phyloP scores from a whole-genome alignment of 2,329 filamentous ascomycete species.

The Juglanconis oblonga region DNA sequence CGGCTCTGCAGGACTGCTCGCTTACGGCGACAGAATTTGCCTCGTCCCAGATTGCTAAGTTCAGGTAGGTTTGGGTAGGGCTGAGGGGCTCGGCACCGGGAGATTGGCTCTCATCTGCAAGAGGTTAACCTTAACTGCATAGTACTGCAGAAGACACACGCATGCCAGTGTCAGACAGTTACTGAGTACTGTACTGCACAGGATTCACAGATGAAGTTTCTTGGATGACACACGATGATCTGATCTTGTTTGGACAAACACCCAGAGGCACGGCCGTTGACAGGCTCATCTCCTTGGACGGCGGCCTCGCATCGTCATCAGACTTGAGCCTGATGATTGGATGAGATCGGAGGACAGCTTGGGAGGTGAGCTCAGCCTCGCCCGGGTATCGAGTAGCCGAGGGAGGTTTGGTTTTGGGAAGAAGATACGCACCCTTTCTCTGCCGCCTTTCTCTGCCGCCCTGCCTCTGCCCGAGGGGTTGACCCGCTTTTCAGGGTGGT shows the following conservation, averaged over 20 bases:
- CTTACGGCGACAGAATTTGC: neutral
- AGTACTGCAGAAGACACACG: neutral
- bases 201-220: slow-evolving; percentile 2
- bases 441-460: neutral
- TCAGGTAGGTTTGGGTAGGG: too few relatives aligned
- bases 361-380: slow-evolving; percentile 6
- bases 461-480: neutral
- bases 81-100: neutral
- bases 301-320: neutral
- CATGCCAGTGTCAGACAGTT: neutral
- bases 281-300: neutral
- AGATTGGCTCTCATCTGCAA: neutral
- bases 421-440: neutral
- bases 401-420: slow-evolving; percentile 1
- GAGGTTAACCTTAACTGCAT: neutral
- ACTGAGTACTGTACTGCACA: neutral
- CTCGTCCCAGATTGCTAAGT: too few relatives aligned
- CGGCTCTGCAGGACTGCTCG: neutral
- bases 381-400: slow-evolving; percentile 12
- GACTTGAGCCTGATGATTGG: neutral
- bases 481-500: neutral
- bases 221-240: neutral
- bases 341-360: neutral
- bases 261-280: neutral
- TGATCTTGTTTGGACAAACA: neutral